Conservation (phyloP, 768 basidiomycete species). For the Imleria badia region DNA sequence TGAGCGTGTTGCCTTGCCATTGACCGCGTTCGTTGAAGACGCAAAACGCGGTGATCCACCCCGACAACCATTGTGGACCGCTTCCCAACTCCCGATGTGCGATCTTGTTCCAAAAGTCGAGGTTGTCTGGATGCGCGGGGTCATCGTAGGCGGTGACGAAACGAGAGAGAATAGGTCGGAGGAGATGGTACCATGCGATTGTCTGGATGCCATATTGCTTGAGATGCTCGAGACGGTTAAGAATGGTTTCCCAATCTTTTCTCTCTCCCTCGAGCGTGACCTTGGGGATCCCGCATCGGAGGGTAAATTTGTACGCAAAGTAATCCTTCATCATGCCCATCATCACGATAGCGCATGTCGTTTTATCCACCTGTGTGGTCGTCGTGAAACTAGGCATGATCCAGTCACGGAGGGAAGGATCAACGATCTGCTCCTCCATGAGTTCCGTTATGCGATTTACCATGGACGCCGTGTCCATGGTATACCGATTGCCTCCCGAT, state of each 20-base stretch:
- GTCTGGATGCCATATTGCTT: constrained; percentile 37
- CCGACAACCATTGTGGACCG: constrained; percentile 35
- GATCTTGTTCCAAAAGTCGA: constrained; percentile 41
- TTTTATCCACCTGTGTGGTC: constrained; percentile 39
- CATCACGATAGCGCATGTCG: constrained; percentile 39
- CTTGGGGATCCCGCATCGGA: constrained; percentile 42
- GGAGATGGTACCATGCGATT: constrained; percentile 40
- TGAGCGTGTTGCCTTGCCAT: constrained; percentile 34
- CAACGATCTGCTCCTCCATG: constrained; percentile 23
- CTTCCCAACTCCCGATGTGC: constrained; percentile 27
- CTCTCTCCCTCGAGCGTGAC: constrained; percentile 45
- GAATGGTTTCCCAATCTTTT: constrained; percentile 39
- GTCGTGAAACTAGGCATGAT: constrained; percentile 45
- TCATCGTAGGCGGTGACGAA: constrained; percentile 39
- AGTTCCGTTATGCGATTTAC: constrained; percentile 22
- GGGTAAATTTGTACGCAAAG: constrained; percentile 34
- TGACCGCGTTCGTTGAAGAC: constrained; percentile 31
- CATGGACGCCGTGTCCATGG: constrained; percentile 34
- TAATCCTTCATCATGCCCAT: constrained; percentile 45
- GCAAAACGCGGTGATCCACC: constrained; percentile 42
- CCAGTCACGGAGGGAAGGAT: constrained; percentile 37
- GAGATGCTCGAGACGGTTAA: constrained; percentile 39
- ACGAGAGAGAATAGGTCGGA: constrained; percentile 38
- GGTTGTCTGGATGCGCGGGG: constrained; percentile 28
- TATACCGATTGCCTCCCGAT: constrained; percentile 15